A percentile compares a stretch with the other conserved stretches of the same genome.
phyloP scores from a whole-genome alignment of 2,329 filamentous ascomycete genomes.

The Cercospora berteroae region DNA sequence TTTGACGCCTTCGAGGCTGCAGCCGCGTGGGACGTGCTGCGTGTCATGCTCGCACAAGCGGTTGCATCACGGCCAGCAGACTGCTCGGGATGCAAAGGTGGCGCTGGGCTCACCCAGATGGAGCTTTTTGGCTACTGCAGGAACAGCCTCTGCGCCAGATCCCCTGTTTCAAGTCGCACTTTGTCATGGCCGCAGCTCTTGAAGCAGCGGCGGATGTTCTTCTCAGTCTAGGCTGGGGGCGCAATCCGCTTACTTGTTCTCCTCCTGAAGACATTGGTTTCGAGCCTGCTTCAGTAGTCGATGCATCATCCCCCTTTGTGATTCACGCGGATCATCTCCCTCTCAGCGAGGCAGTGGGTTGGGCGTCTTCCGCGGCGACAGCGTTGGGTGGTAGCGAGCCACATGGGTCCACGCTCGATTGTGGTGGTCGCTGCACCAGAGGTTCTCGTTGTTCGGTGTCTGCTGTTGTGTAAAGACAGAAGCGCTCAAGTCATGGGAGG shows the following conservation, averaged over 20 bases:
- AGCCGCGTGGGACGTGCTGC: slow-evolving; percentile 15
- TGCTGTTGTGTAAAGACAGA: slow-evolving; percentile 5
- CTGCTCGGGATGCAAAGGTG: slow-evolving; percentile 16
- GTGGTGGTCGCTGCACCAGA: neutral
- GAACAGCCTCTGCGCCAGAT: slow-evolving; percentile 1
- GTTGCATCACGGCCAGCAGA: slow-evolving; percentile 20
- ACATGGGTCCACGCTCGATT: neutral
- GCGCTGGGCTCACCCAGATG: slow-evolving; percentile 12
- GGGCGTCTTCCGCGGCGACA: neutral
- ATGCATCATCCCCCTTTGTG: neutral
- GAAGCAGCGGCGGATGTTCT: neutral
- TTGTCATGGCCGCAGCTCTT: neutral
- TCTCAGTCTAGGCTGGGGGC: too few species aligned
- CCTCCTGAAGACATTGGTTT: neutral
- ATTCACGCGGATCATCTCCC: neutral
- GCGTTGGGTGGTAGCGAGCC: neutral
- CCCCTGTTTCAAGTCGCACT: slow-evolving; percentile 8
- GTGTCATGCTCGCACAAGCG: slow-evolving; percentile 21
- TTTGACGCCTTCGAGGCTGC: slow-evolving; percentile 18
- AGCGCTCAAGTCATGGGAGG: neutral
- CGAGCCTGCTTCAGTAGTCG: neutral
- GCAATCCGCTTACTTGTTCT: neutral
- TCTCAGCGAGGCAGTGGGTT: neutral
- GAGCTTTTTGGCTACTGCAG: slow-evolving; percentile 8
- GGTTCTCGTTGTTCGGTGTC: neutral